Evolutionary conservation across 768 basidiomycete species (phyloP), one percentile per base, ranked within the genome.

Genomic region (Kwoniella dendrophila): DNA sequence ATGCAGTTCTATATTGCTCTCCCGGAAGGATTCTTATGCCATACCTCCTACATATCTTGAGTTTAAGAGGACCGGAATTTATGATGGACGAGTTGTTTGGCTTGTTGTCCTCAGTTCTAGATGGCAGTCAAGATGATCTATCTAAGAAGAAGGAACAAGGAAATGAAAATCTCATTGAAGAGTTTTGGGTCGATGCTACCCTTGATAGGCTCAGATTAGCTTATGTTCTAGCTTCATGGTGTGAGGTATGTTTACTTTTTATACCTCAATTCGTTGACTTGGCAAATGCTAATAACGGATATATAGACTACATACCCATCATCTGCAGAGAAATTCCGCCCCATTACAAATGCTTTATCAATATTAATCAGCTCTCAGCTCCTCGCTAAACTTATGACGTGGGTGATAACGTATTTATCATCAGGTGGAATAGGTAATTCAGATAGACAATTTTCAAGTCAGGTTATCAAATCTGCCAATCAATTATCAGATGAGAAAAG

Each of bases 21-120:
- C 64, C 72, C 1, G 38, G 59, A 12, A 64, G 62, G 34, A 30
- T 59, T 7, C 55, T 71, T 14, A 40, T 68, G 26, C 70, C 72
- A 2, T 62, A 59, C 40, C 36, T 68, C 11, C 27, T 69, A 12
- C 55, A 62, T n/a, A 67, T 67, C 5, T 34, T 51, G 18, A 34
- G 45, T 18, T 20, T 43, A 14, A 27, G 34, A 5, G 51, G 55
- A 7, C 43, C 56, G 2, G 24, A 38, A 16, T 18, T 30, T 14
- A 33, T 30, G 14, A 22, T 1, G 4, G n/a, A 40, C 8, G 32
- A 36, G 22, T 22, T 62, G 6, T 50, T 67, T 29, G 22, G 26
- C 29, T 40, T 36, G 48, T 27, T 52, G 26, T 4, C 32, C 45
- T 49, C 63, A 34, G 38, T n/a, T 2, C 18, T 32, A 33, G 29